Evolutionary conservation across 1,284 basidiomycete genomes (phyloP).

Genomic region (Inonotus hispidus): DNA sequence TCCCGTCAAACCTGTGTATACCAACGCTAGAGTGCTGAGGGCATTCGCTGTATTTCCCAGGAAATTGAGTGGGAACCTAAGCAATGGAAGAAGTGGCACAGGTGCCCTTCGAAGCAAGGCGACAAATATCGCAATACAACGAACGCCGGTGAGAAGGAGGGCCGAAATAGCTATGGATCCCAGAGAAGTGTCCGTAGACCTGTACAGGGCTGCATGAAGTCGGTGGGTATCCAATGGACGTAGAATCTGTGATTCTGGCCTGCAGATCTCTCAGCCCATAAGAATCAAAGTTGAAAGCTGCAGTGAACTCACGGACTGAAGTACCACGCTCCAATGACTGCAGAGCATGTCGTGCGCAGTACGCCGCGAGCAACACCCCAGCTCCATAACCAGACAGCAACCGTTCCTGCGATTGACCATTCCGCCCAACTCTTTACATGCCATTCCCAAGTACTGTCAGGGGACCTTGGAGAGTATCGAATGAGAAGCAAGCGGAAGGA

Average conservation of each 20-base stretch:
- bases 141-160: conserved; percentile 68
- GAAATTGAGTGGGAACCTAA: conserved; percentile 38
- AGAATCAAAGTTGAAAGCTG: conserved; percentile 1
- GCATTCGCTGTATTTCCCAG: conserved; percentile 63
- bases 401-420: conserved; percentile 69
- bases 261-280: conserved; percentile 25
- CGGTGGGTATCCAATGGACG: conserved; percentile 58
- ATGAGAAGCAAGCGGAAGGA: conserved; percentile 77
- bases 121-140: conserved; percentile 45
- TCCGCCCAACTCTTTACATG: conserved; percentile 77
- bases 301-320: conserved; percentile 63
- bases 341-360: conserved; percentile 72
- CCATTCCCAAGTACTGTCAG: conserved; percentile 49
- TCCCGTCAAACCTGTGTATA: conserved; percentile 85
- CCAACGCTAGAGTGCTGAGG: conserved; percentile 78
- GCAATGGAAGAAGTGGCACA: conserved; percentile 44
- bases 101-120: conserved; percentile 40
- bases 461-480: conserved; percentile 49
- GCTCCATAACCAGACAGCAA: conserved; percentile 82
- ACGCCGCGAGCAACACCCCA: conserved; percentile 86
- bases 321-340: conserved; percentile 90
- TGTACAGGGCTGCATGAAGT: conserved; percentile 72
- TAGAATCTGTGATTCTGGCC: conserved; percentile 44
- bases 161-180: conserved; percentile 77
- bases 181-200: conserved; percentile 76